These are phyloP conservation scores for Pestalotiopsis sp. DNA, from an alignment of 2,329 filamentous ascomycete species.

Conservation along the genomic window DNA sequence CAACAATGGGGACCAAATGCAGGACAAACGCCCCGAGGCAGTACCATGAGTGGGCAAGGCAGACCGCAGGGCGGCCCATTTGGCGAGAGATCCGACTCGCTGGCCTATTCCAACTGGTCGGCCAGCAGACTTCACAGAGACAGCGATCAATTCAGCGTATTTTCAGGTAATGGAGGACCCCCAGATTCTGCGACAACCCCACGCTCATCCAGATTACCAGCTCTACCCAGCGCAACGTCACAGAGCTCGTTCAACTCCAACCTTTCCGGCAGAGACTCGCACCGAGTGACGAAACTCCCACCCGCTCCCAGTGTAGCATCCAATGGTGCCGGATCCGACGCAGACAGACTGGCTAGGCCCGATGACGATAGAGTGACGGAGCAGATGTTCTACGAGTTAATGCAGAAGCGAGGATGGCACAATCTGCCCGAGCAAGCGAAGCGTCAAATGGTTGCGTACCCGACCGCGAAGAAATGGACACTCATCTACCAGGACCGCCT, in stretches of 20 bases:
- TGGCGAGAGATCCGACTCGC: slow-evolving; percentile 65
- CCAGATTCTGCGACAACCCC: slow-evolving; percentile 39
- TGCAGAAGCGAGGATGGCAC: slow-evolving; percentile 98
- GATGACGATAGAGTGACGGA: slow-evolving; percentile 84
- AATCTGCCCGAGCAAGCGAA: slow-evolving; percentile 93
- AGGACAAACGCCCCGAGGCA: slow-evolving; percentile 45
- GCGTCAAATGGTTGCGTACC: slow-evolving; percentile 95
- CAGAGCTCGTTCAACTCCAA: slow-evolving; percentile 56
- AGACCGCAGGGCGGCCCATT: slow-evolving; percentile 48
- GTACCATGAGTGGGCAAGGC: slow-evolving; percentile 55
- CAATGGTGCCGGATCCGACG: slow-evolving; percentile 41
- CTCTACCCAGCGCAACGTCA: slow-evolving; percentile 58
- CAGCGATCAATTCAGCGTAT: slow-evolving; percentile 55
- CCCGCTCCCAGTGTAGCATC: slow-evolving; percentile 16
- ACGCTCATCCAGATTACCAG: slow-evolving; percentile 53
- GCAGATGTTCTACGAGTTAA: slow-evolving; percentile 87
- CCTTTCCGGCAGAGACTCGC: slow-evolving; percentile 55
- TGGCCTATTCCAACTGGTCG: slow-evolving; percentile 21
- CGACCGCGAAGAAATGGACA: slow-evolving; percentile 95
- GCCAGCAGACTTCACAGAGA: slow-evolving; percentile 31
- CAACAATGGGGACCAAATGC: slow-evolving; percentile 72
- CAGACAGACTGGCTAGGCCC: slow-evolving; percentile 70
- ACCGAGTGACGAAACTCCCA: slow-evolving; percentile 60
- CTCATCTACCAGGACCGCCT: slow-evolving; percentile 93
- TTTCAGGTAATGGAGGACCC: slow-evolving; percentile 58